phyloP scores from a whole-genome alignment of 2,329 filamentous ascomycete genomes.

The Biscogniauxia mediterranea region DNA sequence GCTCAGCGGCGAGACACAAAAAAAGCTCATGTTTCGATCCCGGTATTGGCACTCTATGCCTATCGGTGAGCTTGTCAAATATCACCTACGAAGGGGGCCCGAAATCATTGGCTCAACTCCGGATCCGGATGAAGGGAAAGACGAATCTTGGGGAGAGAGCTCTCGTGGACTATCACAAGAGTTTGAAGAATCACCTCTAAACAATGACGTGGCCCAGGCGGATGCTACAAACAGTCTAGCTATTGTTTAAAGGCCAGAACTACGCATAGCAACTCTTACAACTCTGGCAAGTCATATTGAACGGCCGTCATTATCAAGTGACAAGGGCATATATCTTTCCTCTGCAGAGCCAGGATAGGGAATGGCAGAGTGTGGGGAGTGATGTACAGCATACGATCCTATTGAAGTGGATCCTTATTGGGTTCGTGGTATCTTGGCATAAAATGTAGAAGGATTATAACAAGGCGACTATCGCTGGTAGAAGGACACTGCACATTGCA shows the following conservation, averaged over 20 bases:
- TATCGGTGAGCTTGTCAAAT: not conserved
- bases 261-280: conserved; percentile 1
- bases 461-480: conserved; percentile 11
- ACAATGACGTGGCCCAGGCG: too few relatives aligned
- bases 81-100: not conserved
- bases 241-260: not conserved
- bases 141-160: not conserved
- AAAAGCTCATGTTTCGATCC: not conserved
- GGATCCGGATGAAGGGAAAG: not conserved
- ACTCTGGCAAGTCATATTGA: conserved; percentile 2
- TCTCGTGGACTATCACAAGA: not conserved
- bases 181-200: not conserved
- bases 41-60: conserved; percentile 1
- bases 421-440: conserved; percentile 18
- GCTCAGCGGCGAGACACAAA: not conserved
- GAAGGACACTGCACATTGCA: conserved; percentile 1
- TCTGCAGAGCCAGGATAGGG: conserved; percentile 12
- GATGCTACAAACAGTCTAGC: not conserved
- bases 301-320: conserved; percentile 3
- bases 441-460: conserved; percentile 6
- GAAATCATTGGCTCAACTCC: not conserved
- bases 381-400: conserved; percentile 11
- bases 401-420: conserved; percentile 7
- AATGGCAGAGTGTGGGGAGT: conserved; percentile 9
- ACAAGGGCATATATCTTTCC: conserved; percentile 5